Evolutionary conservation across 495 filamentous ascomycete species (phyloP).

Genomic region (Astrocystis sublimbata): DNA sequence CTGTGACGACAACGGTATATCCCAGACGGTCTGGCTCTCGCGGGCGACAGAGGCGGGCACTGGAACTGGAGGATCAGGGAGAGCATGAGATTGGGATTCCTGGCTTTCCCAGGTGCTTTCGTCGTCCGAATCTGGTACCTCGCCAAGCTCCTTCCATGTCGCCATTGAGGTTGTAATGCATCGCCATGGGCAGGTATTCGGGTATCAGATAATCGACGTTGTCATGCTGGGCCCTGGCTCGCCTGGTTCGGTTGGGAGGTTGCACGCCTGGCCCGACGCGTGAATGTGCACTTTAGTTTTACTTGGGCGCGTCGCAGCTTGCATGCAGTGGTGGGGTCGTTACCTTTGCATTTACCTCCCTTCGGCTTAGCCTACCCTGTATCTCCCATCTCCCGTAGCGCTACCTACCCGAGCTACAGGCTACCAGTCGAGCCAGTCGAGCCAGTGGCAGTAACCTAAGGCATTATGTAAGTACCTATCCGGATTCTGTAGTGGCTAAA

Average conservation of each 20-base stretch:
- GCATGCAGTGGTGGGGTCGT: not conserved
- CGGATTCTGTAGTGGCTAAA: no score
- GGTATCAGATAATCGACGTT: not conserved
- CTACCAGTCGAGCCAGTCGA: no score
- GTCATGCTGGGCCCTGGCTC: constrained; percentile 3
- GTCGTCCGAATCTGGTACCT: constrained; percentile 60
- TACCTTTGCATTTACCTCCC: not conserved
- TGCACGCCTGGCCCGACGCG: constrained; percentile 1
- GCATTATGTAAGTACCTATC: no score
- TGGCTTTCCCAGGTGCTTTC: constrained; percentile 47
- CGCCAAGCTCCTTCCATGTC: constrained; percentile 59
- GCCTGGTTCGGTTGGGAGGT: not conserved
- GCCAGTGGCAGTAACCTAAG: no score
- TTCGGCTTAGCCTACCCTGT: not conserved
- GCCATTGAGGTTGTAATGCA: constrained; percentile 44
- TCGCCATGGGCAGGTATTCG: constrained; percentile 16
- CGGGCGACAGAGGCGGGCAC: not conserved
- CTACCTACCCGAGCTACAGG: no score
- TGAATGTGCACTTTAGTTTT: constrained; percentile 4
- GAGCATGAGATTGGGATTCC: constrained; percentile 28
- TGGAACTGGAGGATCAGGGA: constrained; percentile 18
- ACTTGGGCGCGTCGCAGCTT: constrained; percentile 5
- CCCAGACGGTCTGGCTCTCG: constrained; percentile 24
- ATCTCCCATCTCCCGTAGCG: no score
- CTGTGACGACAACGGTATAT: constrained; percentile 29